Percentiles rank a stretch among this genome's conserved stretches.
Conservation (phyloP, 2,329 filamentous ascomycete genomes). For the Teratosphaeria pseudoeucalypti region DNA sequence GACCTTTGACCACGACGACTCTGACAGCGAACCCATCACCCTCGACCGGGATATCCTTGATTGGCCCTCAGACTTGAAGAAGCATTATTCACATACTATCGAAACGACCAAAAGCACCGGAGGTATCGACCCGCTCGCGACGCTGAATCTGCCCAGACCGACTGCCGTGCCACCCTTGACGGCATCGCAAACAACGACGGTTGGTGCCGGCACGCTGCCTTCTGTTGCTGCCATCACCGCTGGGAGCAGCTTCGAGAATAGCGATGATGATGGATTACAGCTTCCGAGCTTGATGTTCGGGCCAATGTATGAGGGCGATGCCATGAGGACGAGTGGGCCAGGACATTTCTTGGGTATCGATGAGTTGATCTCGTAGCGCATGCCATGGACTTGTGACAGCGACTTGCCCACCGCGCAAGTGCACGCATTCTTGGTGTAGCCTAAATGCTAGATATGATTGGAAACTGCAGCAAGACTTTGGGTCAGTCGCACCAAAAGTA, state of each 20-base stretch:
- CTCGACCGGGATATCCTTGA: constrained; percentile 27
- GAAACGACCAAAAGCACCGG: background rate
- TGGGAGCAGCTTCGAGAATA: constrained; percentile 1
- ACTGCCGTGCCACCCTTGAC: background rate
- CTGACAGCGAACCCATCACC: constrained; percentile 18
- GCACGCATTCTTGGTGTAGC: no score
- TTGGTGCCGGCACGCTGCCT: constrained; percentile 4
- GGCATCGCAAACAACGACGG: background rate
- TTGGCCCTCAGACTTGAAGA: constrained; percentile 11
- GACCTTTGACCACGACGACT: constrained; percentile 13
- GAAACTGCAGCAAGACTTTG: no score
- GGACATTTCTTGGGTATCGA: constrained; percentile 14
- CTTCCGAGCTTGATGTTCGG: constrained; percentile 19
- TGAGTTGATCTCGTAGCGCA: constrained; percentile 8
- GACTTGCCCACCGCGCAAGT: no score
- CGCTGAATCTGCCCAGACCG: constrained; percentile 14
- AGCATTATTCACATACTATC: background rate
- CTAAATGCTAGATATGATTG: no score
- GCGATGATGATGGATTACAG: constrained; percentile 12
- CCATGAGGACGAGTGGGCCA: constrained; percentile 1
- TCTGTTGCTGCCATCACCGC: constrained; percentile 12
- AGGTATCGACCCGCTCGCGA: constrained; percentile 17
- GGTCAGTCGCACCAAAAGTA: no score
- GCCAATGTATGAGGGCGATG: constrained; percentile 7
- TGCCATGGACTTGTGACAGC: no score